Base-by-base conservation (phyloP, 2,329 filamentous ascomycete genomes). In the Aspergillus viridinutans region DNA sequence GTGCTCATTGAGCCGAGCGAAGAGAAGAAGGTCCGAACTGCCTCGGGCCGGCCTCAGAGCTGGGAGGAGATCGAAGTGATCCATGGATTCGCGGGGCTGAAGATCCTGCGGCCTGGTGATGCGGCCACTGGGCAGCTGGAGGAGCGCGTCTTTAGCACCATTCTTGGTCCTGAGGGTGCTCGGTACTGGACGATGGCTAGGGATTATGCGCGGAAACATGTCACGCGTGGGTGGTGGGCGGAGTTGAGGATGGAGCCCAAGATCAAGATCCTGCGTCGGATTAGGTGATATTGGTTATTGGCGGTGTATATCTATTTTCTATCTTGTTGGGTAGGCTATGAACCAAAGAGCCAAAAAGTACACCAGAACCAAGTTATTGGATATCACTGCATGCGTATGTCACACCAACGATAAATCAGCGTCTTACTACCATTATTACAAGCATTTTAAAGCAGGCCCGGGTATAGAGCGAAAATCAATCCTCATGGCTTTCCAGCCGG, bases 1-100 rank as follows among this genome's bases (percentile, higher is more conserved):
- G 80, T 80, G 2, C 70, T 87, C 25, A 75, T 81, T 0, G 85
- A 87, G 68, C 70, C 68, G 0, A 62, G 59, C 2, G 60, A 68
- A 8, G 67, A 70, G n/a, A 61, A 55, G 4, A 59, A 50, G 32
- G 58, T 67, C 53, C 47, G 55, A 0, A 61, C 64, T 45, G 74
- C 56, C 75, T 80, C 9, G 69, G 78, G 60, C 69, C 73, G 59
- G 64, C 77, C 28, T 49, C 79, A 77, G 0, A 72, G 68, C 3
- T 87, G 84, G 84, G 73, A 80, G 48, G 74, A 80, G 8, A 66
- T 81, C 1, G 76, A 79, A 35, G 76, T 76, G 2, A 73, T 85
- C 2, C 72, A 78, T 54, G 81, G 77, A 0, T 85, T 82, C 63
- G 77, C 76, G 5, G 82, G 82, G 0, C 61, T 85, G 29, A 71